Base-by-base conservation (phyloP, 1,139 yeast genomes). In the Hyphopichia wangnamkhiaoensis region DNA sequence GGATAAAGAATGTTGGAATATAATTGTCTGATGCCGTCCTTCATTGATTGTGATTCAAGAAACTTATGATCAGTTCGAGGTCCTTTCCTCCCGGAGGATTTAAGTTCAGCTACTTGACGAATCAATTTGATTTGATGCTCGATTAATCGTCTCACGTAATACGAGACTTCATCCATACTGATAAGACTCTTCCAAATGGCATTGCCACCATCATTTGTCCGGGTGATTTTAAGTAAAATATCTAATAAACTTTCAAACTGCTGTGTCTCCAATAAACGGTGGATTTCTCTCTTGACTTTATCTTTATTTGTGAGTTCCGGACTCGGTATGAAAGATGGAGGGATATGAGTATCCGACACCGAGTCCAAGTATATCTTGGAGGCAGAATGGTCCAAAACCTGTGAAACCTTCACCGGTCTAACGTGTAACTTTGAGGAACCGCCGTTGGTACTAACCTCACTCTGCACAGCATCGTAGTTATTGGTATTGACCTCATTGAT, bases 1-100 rank as follows among this genome's bases (percentile, higher is more conserved):
- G 53, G 46, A 39, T 54, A 64, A 19, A 68, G 36, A 23, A 68
- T 43, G 20, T 59, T 55, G 21, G 58, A 48, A 42, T 66, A 67
- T 2, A 67, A 50, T 12, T 44, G 42, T 42, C 74, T 54, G 29
- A 68, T 58, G 24, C 50, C 43, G 5, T 45, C 44, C 17, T 54
- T 48, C 35, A 58, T 44, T 21, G 19, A 13, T 30, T 24, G 16
- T 3, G 37, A 15, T 13, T 24, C 37, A 13, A 15, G 5, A 9
- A 28, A 35, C 19, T 35, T 35, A 7, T 20, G 20, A 6, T 21
- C 17, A 10, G 21, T 20, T 4, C 7, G 5, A 6, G 17, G 14
- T 7, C 23, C 30, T 23, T 23, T 29, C 16, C 40, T 38, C 3
- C 40, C 33, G 12, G 37, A 14, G 9, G 20, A 21, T 20, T 40